These are phyloP conservation scores for Naumovozyma dairenensis DNA, from an alignment of 805 yeast genomes.

Conservation along the genomic window DNA sequence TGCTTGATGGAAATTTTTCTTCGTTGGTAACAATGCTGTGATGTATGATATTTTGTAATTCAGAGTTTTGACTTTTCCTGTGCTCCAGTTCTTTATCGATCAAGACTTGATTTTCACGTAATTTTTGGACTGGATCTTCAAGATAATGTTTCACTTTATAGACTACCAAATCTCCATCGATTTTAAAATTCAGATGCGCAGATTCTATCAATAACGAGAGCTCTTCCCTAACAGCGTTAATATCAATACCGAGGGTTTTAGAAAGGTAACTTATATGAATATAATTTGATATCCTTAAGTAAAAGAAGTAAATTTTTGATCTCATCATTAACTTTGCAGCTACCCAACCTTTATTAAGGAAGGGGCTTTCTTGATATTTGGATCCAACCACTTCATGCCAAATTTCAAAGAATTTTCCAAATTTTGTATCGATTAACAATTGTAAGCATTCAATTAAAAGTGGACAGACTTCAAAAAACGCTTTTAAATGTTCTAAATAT, in stretches of 20 bases:
- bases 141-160: slow-evolving; percentile 2
- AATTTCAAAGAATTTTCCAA: slow-evolving; percentile 15
- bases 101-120: slow-evolving; percentile 5
- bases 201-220: slow-evolving; percentile 11
- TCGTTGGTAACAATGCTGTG: too few species aligned
- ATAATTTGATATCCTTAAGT: slow-evolving; percentile 18
- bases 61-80: slow-evolving; percentile 2
- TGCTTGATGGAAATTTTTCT: too few species aligned
- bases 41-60: slow-evolving; percentile 4
- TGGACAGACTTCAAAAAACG: slow-evolving; percentile 9
- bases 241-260: slow-evolving; percentile 13
- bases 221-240: slow-evolving; percentile 12
- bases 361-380: slow-evolving; percentile 10
- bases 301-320: slow-evolving; percentile 22
- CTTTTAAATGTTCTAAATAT: slow-evolving; percentile 11
- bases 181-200: slow-evolving; percentile 15
- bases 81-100: slow-evolving; percentile 5
- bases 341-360: slow-evolving; percentile 15
- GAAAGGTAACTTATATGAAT: slow-evolving; percentile 20
- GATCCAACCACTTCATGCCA: slow-evolving; percentile 16
- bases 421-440: slow-evolving; percentile 16
- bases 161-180: slow-evolving; percentile 9
- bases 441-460: slow-evolving; percentile 10
- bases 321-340: slow-evolving; percentile 15
- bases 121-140: slow-evolving; percentile 6